These are phyloP conservation scores for Trichophyton equinum DNA, from an alignment of 2,329 filamentous ascomycete species.

Conservation along the genomic window DNA sequence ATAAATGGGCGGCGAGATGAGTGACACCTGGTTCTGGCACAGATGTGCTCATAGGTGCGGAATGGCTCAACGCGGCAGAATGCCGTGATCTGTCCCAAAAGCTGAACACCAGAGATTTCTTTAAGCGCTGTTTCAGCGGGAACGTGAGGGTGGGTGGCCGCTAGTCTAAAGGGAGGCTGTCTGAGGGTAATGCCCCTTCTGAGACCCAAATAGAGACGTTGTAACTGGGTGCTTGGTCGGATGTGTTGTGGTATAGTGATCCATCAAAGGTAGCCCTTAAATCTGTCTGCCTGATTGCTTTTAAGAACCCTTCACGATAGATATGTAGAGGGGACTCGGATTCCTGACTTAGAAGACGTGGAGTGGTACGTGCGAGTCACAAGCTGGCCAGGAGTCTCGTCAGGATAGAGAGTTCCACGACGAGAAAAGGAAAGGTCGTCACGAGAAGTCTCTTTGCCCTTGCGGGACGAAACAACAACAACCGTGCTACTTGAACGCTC, in stretches of 20 bases:
- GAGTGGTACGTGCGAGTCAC: background rate
- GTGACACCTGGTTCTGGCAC: background rate
- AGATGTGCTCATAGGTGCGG: background rate
- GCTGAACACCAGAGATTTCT: background rate
- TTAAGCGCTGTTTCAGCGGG: background rate
- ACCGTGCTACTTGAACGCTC: background rate
- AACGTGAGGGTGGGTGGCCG: background rate
- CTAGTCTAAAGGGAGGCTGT: background rate
- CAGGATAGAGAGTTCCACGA: background rate
- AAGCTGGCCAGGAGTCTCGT: background rate
- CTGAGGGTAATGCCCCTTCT: background rate
- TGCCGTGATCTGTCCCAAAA: background rate
- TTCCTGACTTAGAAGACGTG: background rate
- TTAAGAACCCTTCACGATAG: background rate
- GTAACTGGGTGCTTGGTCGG: background rate
- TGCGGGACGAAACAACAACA: background rate
- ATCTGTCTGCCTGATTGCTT: background rate
- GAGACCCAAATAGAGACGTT: too few relatives aligned
- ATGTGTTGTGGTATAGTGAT: background rate
- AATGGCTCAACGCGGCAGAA: too few relatives aligned
- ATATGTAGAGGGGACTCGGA: background rate
- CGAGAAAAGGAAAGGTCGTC: background rate
- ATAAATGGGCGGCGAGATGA: background rate
- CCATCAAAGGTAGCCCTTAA: background rate
- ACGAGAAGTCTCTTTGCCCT: background rate